Evolutionary conservation across 176 grass and related monocot genomes (phyloP).

Genomic region (Microstegium vimineum): DNA sequence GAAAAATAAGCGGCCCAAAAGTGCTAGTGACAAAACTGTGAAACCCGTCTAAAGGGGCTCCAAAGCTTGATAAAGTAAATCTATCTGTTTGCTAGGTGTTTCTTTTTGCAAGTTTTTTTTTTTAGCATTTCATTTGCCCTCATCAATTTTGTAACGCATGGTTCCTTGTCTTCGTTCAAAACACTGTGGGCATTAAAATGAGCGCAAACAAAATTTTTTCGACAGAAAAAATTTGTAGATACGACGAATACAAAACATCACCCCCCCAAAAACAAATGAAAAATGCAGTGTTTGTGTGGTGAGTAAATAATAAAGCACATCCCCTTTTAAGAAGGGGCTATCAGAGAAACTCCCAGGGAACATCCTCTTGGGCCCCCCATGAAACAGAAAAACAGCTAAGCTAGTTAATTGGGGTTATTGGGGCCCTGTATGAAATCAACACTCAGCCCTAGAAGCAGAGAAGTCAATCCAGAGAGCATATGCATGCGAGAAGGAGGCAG

Average conservation of each 20-base stretch:
- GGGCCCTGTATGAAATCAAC: slow-evolving; percentile 22
- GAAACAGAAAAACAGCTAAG: slow-evolving; percentile 66
- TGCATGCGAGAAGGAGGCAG: background rate
- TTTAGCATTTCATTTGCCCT: background rate
- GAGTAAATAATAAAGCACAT: slow-evolving; percentile 63
- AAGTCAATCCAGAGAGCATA: background rate
- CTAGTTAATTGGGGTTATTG: slow-evolving; percentile 58
- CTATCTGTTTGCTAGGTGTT: background rate
- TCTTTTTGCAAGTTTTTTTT: background rate
- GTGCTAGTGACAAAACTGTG: background rate
- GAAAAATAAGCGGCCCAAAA: background rate
- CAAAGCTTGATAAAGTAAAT: background rate
- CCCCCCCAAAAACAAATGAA: background rate
- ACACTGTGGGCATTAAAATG: background rate
- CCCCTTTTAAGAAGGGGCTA: slow-evolving; percentile 32
- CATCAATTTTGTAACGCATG: background rate
- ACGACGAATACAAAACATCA: background rate
- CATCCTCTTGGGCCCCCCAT: slow-evolving; percentile 56
- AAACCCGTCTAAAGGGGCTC: background rate
- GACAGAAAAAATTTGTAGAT: background rate
- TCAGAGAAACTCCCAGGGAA: slow-evolving; percentile 57
- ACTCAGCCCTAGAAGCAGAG: background rate
- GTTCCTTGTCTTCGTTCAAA: background rate
- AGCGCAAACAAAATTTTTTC: background rate
- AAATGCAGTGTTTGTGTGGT: slow-evolving; percentile 25